Base-by-base conservation (phyloP, 305 asterid species). In the Ajuga reptans region DNA sequence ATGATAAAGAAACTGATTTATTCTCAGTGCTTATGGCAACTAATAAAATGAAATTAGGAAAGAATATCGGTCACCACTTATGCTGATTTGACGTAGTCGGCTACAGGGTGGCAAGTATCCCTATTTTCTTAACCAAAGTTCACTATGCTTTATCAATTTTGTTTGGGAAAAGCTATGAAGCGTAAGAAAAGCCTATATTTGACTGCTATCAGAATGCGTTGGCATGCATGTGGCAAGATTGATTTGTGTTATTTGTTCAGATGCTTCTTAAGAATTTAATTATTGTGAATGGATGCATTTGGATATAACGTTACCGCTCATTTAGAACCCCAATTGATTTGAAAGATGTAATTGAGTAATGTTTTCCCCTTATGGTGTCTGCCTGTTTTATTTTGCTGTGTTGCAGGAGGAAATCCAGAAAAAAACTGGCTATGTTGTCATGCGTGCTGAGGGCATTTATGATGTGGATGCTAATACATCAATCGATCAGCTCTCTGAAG, bases 391-490 rank as follows among this genome's bases (percentile, higher is more conserved):
- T 67, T 74, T 61, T 75, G 64, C 52, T 7, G 60, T n/a, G 53
- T 73, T 73, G 52, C 87, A 93, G 99, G 99, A 93, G 81, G 99
- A 93, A 85, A 93, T 93, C 69, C 92, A 91, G 89, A 93, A 93
- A 74, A 91, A 93, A 83, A 93, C 99, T 68, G 99, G 99, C 6
- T 91, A 93, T 43, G 71, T 93, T 56, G 96, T 93, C 73, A 91
- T 93, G 97, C 92, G 99, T 57, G 97, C 96, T 67, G 91, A 89
- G 68, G 99, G 99, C 76, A 84, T 85, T 57, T 93, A 85, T 64
- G 99, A 93, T 52, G 97, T 93, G 83, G 99, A 93, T 83, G 99
- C 97, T 47, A 91, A 93, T 81, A 93, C 99, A 36, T 85, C 99
- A 21, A 93, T 87, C 46, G 97, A 91, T 67, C 97, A 93, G 76